Evolutionary conservation across 768 basidiomycete genomes (phyloP), one percentile per base, ranked within the genome.

Genomic region (Paxillus involutus): DNA sequence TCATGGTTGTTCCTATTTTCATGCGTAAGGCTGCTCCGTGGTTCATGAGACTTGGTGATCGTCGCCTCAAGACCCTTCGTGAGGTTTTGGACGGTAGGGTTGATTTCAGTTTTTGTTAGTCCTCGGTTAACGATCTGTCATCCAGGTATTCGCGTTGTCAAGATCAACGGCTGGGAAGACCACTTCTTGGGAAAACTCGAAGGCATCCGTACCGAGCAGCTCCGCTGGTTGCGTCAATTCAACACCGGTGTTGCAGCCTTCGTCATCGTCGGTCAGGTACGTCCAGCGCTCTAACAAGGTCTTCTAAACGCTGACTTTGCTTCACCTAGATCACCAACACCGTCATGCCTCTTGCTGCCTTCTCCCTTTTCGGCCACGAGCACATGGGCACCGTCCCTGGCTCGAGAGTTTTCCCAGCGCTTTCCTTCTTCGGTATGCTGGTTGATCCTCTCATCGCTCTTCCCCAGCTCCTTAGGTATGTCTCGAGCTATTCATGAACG

Each of bases 381-480:
- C 57, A 64, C 45, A 64, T 69, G 63, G 65, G 65, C 21, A 32
- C 3, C 0, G 3, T 68, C 17, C 29, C 61, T 9, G 10, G 61
- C 32, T 54, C 61, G 12, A 67, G 61, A 40, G 49, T 68, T 16
- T 68, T 68, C 42, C 67, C 67, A 1, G 67, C 67, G 3, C 57
- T 68, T 42, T 67, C 65, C 14, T 69, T 69, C 63, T 69, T 68
- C 37, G 65, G 64, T 14, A 59, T 68, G 67, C 50, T 69, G 37
- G 68, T 68, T 37, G 68, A 68, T 21, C 68, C 68, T 32, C 61
- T 68, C 36, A 59, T 68, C 12, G 40, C 63, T 12, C 61, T 68
- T 44, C 67, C 68, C 10, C 67, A 69, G 55, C 56, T 66, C 26
- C 59, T 69, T 17, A 68, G 65, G 64, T 67, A 56, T 53, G 55